Evolutionary conservation across 192 early-diverging fungal genomes (phyloP), one percentile per base, ranked within the genome.

Genomic region (Anaeromyces robustus): DNA sequence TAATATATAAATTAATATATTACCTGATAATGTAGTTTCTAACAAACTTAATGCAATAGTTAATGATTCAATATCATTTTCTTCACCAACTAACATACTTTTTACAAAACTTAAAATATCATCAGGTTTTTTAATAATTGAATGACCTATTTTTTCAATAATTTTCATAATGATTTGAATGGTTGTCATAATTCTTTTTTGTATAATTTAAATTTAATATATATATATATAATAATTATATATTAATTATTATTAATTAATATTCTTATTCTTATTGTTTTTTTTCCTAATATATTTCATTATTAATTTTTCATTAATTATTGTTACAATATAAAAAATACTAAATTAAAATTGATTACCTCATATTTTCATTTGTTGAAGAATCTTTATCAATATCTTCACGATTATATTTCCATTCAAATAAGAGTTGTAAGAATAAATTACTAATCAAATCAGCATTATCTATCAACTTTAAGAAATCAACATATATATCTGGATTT

Each of bases 371-470:
- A 81, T 78, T 29, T 79, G 26, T 26, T 81, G 85, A 77, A 82
- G 85, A 79, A 77, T 82, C 80, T 87, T 85, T 82, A 59, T 90
- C 83, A 52, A 87, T 85, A 78, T 87, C 85, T 81, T 94, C 43
- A 22, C 43, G 43, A 22, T 52, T 52, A 52, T 22, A 52, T 22
- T 52, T 52, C 43, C 43, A 94, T 77, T 94, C 90, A 59, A 92
- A 92, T 77, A 95, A 81, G 31, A 96, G 82, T 78, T 87, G 88
- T 80, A 96, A 87, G 82, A 95, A 96, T 28, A 96, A 84, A 77
- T 91, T 92, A 30, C 93, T 93, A 2, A 88, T 80, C 1, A 95
- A 81, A 29, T 87, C 86, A 1, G 88, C 85, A 78, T 91, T 87
- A 37, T 91, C 86, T 0, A 91, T 80, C 0, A 83, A 82, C 30